Conservation (phyloP, 345 rosid species). For the Mangifera indica region DNA sequence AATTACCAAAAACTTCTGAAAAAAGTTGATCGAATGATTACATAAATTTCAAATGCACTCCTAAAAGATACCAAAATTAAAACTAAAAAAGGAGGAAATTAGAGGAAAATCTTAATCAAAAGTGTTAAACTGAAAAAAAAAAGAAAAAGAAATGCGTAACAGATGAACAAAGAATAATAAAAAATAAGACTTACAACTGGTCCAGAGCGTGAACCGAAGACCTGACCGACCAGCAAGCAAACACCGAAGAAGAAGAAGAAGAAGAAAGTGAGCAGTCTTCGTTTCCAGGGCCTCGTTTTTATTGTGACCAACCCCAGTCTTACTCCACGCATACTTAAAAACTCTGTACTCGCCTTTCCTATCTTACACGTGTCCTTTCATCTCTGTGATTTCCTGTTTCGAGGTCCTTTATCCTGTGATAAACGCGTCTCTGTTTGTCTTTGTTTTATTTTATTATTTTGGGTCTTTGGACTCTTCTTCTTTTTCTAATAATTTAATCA, state of each 20-base stretch:
- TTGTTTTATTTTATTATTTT: not conserved
- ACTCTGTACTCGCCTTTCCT: constrained; percentile 3
- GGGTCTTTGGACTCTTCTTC: not conserved
- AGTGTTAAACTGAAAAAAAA: not conserved
- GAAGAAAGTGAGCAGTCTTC: constrained; percentile 27
- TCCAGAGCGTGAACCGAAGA: not conserved
- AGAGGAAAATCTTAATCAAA: constrained; percentile 8
- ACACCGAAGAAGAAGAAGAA: not conserved
- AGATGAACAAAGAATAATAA: not conserved
- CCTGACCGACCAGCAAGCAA: not conserved
- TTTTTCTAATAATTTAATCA: not conserved
- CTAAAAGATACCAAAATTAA: not conserved
- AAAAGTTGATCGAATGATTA: constrained; percentile 16
- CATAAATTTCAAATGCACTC: constrained; percentile 15
- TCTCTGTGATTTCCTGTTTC: not conserved
- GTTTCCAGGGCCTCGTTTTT: constrained; percentile 33
- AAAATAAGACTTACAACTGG: not conserved
- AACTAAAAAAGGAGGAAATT: not conserved
- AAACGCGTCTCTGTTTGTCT: constrained; percentile 13
- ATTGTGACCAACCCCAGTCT: constrained; percentile 16
- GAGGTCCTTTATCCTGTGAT: constrained; percentile 16
- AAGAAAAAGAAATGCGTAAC: constrained; percentile 10
- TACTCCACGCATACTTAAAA: constrained; percentile 9
- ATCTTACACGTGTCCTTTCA: constrained; percentile 14
- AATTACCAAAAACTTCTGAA: not conserved